Percentiles rank a stretch among this genome's conserved stretches.
These are phyloP conservation scores for Candida verbasci DNA, from an alignment of 805 yeast genomes.

Conservation along the genomic window DNA sequence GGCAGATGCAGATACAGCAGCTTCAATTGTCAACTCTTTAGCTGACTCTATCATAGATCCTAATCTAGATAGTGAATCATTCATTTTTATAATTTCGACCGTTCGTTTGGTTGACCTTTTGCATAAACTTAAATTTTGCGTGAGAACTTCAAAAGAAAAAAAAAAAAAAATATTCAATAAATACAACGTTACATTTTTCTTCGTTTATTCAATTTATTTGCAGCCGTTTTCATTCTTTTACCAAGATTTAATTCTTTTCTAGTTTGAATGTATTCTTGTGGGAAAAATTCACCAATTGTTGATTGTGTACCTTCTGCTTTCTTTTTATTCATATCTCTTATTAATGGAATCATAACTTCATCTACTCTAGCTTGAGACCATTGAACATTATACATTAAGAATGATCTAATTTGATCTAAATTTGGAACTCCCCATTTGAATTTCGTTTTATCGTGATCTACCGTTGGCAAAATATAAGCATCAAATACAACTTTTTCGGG, in stretches of 20 bases:
- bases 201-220: constrained; percentile 39
- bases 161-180: background rate
- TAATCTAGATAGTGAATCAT: constrained; percentile 52
- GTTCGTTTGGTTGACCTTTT: too few relatives aligned
- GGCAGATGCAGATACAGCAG: constrained; percentile 75
- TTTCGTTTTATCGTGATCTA: constrained; percentile 71
- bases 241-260: constrained; percentile 48
- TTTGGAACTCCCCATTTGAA: constrained; percentile 92
- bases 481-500: constrained; percentile 67
- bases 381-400: constrained; percentile 63
- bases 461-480: constrained; percentile 79
- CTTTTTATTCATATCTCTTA: constrained; percentile 69
- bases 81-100: constrained; percentile 18
- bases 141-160: background rate
- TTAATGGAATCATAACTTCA: constrained; percentile 80
- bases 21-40: constrained; percentile 71
- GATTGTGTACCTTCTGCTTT: constrained; percentile 52
- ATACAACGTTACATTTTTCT: constrained; percentile 8
- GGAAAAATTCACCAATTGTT: constrained; percentile 64
- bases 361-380: constrained; percentile 79
- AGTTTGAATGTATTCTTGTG: constrained; percentile 48
- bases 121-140: background rate
- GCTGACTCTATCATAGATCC: constrained; percentile 78
- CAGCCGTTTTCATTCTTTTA: constrained; percentile 59
- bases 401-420: constrained; percentile 70